phyloP scores from a whole-genome alignment of 352 stramenopile species.

The Globisporangium orthogonon region DNA sequence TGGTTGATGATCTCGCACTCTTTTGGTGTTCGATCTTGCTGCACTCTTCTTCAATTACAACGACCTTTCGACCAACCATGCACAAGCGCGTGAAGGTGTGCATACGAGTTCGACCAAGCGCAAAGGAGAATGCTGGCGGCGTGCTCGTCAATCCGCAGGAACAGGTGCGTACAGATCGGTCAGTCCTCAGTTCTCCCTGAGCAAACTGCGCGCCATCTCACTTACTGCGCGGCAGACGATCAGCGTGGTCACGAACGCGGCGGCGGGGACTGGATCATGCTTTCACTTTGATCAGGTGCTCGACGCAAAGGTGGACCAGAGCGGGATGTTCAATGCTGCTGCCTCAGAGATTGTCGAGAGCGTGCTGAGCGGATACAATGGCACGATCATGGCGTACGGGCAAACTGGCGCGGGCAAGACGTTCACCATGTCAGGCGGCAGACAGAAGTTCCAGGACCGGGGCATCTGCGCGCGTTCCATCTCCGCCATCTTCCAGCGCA shows the following conservation, averaged over 20 bases:
- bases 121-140: constrained; percentile 7
- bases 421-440: constrained; percentile 64
- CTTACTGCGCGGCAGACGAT: constrained; percentile 27
- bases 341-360: constrained; percentile 50
- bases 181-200: not conserved
- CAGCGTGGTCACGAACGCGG: constrained; percentile 50
- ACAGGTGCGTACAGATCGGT: constrained; percentile 18
- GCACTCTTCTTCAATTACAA: too few relatives aligned
- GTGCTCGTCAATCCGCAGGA: constrained; percentile 41
- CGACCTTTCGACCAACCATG: constrained; percentile 13
- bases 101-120: constrained; percentile 45
- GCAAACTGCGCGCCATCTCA: not conserved
- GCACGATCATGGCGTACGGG: constrained; percentile 69
- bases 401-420: constrained; percentile 74
- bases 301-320: constrained; percentile 28
- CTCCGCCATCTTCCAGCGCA: constrained; percentile 44
- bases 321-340: constrained; percentile 37
- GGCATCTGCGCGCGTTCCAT: constrained; percentile 56
- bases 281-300: constrained; percentile 71
- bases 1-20: too few relatives aligned
- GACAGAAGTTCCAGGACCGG: constrained; percentile 47
- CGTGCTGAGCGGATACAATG: constrained; percentile 66
- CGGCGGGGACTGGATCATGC: constrained; percentile 39
- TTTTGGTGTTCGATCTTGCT: too few relatives aligned
- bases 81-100: constrained; percentile 71